Evolutionary conservation across 768 basidiomycete species (phyloP), one percentile per base, ranked within the genome.

Genomic region (Macrocybe gigantea): DNA sequence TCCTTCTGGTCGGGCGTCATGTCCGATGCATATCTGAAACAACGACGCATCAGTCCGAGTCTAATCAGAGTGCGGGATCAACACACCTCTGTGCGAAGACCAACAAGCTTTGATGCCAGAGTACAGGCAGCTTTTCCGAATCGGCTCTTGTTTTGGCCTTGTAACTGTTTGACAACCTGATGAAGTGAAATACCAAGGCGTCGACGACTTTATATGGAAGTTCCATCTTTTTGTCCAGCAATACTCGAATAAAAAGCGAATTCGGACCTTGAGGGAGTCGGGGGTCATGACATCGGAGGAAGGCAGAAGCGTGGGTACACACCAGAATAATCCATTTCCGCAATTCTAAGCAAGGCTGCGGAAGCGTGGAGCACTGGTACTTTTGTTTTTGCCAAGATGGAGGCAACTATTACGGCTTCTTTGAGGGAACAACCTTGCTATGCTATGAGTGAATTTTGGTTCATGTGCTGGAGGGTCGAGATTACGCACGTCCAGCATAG

Each of bases 201-300:
- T 99, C 96, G 45, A 99, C 82, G 30, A 96, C 95, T 69, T 98
- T 95, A 75, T 93, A 99, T 0, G 96, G 96, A 31, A 99, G 72
- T 51, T 96, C 92, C 62, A 94, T 90, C 64, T 99, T 99, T 69
- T 99, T 99, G 72, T 99, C 96, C 43, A 97, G 72, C 31, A 99
- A 73, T 9, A 98, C 88, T 13, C 96, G 91, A 62, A 99, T 94
- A 73, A 99, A 97, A 14, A 99, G 77, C 8, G 93, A 96, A 55
- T 93, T 96, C 0, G 96, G 88, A 3, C 93, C 93, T 78, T 15
- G 12, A 30, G 33, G 38, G 3, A 74, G 45, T 38, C 41, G 14
- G 14, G 36, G 7, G 38, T 50, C 12, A 45, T 29, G 33, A 29
- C 13, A 38, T 29, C 33, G 37, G 4, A 44, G 33, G 6, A 22